These are phyloP conservation scores for Clonostachys sp. DNA, from an alignment of 2,329 filamentous ascomycete species.

Conservation along the genomic window DNA sequence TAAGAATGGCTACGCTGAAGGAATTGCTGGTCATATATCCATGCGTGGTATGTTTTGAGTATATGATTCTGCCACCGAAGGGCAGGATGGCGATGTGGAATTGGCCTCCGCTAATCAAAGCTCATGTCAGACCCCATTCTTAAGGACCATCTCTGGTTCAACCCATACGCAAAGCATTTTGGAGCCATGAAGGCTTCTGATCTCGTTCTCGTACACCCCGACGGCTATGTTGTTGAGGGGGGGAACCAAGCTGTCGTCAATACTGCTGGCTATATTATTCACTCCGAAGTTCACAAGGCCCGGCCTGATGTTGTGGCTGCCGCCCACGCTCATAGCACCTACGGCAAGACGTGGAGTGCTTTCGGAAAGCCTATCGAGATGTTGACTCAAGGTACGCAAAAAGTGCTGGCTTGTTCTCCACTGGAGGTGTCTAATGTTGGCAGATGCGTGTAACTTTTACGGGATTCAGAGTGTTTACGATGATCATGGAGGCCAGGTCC, in stretches of 20 bases:
- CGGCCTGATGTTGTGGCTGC: slow-evolving; percentile 62
- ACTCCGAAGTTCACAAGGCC: slow-evolving; percentile 55
- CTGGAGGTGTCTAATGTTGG: too few relatives aligned
- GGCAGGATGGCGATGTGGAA: slow-evolving; percentile 10
- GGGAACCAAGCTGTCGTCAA: slow-evolving; percentile 58
- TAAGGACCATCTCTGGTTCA: slow-evolving; percentile 7
- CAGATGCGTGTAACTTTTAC: slow-evolving; percentile 59
- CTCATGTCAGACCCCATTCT: background rate
- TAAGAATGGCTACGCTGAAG: slow-evolving; percentile 62
- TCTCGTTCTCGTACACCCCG: slow-evolving; percentile 60
- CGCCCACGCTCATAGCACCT: slow-evolving; percentile 61
- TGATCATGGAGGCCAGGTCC: slow-evolving; percentile 40
- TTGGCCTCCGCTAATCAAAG: slow-evolving; percentile 15
- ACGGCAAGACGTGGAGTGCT: slow-evolving; percentile 62
- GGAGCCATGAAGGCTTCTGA: slow-evolving; percentile 60
- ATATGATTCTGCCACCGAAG: too few relatives aligned
- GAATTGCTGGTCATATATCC: slow-evolving; percentile 63
- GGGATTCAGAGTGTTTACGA: slow-evolving; percentile 27
- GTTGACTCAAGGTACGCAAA: slow-evolving; percentile 52
- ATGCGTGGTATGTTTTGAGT: slow-evolving; percentile 65
- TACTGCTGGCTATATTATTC: slow-evolving; percentile 65
- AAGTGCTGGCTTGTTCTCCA: too few relatives aligned
- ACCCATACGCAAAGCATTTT: slow-evolving; percentile 64
- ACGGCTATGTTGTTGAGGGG: slow-evolving; percentile 59
- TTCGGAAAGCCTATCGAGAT: slow-evolving; percentile 64